Evolutionary conservation across 2,329 filamentous ascomycete species (phyloP).

Genomic region (Xylaria sp.): DNA sequence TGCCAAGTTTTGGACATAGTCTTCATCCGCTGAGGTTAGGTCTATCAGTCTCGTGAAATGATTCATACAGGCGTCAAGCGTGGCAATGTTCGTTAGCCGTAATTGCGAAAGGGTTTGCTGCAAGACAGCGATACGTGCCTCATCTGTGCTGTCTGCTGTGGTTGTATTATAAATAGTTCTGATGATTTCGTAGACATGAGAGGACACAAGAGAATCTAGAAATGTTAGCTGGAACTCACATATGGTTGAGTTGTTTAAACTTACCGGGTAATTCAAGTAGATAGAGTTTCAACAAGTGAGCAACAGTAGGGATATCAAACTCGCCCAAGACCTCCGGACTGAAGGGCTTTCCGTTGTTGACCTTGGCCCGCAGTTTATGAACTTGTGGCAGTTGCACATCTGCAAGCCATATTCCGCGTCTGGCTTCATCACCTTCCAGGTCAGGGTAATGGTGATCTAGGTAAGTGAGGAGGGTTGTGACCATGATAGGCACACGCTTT

Average conservation of each 20-base stretch:
- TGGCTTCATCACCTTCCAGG: slow-evolving; percentile 93
- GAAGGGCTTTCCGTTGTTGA: slow-evolving; percentile 89
- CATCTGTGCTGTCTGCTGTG: slow-evolving; percentile 78
- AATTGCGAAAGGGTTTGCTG: slow-evolving; percentile 96
- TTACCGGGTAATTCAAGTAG: slow-evolving; percentile 91
- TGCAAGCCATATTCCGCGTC: slow-evolving; percentile 91
- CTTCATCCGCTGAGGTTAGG: slow-evolving; percentile 92
- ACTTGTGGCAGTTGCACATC: slow-evolving; percentile 88
- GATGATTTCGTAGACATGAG: slow-evolving; percentile 98
- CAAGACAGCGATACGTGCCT: slow-evolving; percentile 85
- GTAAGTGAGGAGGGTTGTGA: slow-evolving; percentile 94
- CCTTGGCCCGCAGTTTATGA: slow-evolving; percentile 81
- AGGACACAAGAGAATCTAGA: slow-evolving; percentile 94
- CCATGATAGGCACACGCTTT: slow-evolving; percentile 91
- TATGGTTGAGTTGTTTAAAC: slow-evolving; percentile 48
- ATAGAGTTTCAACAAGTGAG: slow-evolving; percentile 92
- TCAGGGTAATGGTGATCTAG: slow-evolving; percentile 97
- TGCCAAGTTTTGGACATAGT: slow-evolving; percentile 80
- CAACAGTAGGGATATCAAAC: slow-evolving; percentile 94
- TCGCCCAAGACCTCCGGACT: slow-evolving; percentile 81
- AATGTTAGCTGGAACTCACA: slow-evolving; percentile 44
- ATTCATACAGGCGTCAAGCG: slow-evolving; percentile 97
- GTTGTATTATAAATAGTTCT: slow-evolving; percentile 94
- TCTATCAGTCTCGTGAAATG: slow-evolving; percentile 98
- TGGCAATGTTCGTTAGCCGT: slow-evolving; percentile 95